Evolutionary conservation across 2,329 filamentous ascomycete species (phyloP).

Genomic region (Phyllosticta paracitricarpa): DNA sequence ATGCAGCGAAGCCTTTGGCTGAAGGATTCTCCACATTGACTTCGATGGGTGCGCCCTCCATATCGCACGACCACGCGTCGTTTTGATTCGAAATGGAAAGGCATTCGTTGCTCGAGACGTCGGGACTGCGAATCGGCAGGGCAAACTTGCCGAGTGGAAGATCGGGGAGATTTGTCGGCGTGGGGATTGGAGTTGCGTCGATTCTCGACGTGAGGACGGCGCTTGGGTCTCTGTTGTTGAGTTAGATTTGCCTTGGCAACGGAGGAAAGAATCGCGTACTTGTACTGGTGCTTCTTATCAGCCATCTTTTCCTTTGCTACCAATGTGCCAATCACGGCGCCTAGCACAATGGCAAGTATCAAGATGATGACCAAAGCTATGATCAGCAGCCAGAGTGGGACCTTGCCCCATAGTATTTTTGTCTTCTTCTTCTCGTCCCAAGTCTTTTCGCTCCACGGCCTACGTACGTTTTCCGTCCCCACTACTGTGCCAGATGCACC

Average conservation of each 20-base stretch:
- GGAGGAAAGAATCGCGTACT: neutral
- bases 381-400: conserved; percentile 43
- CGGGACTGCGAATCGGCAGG: conserved; percentile 37
- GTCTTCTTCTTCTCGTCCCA: conserved; percentile 31
- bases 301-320: conserved; percentile 34
- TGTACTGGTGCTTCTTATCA: conserved; percentile 14
- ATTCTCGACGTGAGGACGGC: neutral
- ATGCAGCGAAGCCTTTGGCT: conserved; percentile 10
- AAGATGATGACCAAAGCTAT: conserved; percentile 38
- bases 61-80: conserved; percentile 42
- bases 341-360: conserved; percentile 37
- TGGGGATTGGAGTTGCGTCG: conserved; percentile 42
- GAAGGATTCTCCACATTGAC: neutral
- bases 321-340: conserved; percentile 45
- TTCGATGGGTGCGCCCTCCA: conserved; percentile 7
- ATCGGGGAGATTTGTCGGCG: conserved; percentile 33
- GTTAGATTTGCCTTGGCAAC: neutral
- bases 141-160: conserved; percentile 41
- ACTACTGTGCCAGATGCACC: neutral
- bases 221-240: neutral
- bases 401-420: conserved; percentile 36
- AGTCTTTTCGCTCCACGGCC: conserved; percentile 17
- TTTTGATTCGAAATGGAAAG: conserved; percentile 35
- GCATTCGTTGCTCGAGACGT: conserved; percentile 41
- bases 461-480: conserved; percentile 18